Conservation (phyloP, 306 rosid genomes). For the Lupinus albus region DNA sequence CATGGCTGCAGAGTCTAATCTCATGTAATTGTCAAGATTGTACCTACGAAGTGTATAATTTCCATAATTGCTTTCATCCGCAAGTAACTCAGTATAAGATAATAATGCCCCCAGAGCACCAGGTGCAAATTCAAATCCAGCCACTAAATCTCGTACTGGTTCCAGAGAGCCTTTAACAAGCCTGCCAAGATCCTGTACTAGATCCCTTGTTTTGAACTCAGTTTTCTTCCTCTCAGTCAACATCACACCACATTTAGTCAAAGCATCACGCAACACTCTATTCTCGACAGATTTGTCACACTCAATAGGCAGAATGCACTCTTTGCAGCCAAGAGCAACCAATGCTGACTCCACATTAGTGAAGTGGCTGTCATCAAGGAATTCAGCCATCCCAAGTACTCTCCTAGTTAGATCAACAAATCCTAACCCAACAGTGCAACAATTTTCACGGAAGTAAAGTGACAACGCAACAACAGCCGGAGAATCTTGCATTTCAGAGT, state of each 20-base stretch:
- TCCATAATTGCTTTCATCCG: constrained; percentile 90
- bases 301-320: constrained; percentile 79
- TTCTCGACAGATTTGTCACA: constrained; percentile 64
- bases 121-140: constrained; percentile 88
- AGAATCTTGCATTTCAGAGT: constrained; percentile 97
- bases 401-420: constrained; percentile 85
- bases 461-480: constrained; percentile 75
- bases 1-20: constrained; percentile 93
- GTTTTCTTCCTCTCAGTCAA: constrained; percentile 84
- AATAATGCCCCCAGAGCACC: constrained; percentile 86
- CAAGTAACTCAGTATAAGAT: constrained; percentile 84
- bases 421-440: constrained; percentile 80
- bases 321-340: constrained; percentile 96
- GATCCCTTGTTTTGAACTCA: constrained; percentile 86
- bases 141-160: constrained; percentile 82
- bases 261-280: constrained; percentile 63
- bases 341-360: constrained; percentile 88
- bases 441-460: constrained; percentile 74
- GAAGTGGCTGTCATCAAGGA: constrained; percentile 89
- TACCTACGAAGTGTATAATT: constrained; percentile 69
- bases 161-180: constrained; percentile 92
- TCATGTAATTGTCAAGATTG: constrained; percentile 83
- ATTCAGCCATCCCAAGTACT: constrained; percentile 85
- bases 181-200: constrained; percentile 87
- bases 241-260: constrained; percentile 88